Evolutionary conservation across 768 basidiomycete genomes (phyloP).

Genomic region (Leccinum arenicola): DNA sequence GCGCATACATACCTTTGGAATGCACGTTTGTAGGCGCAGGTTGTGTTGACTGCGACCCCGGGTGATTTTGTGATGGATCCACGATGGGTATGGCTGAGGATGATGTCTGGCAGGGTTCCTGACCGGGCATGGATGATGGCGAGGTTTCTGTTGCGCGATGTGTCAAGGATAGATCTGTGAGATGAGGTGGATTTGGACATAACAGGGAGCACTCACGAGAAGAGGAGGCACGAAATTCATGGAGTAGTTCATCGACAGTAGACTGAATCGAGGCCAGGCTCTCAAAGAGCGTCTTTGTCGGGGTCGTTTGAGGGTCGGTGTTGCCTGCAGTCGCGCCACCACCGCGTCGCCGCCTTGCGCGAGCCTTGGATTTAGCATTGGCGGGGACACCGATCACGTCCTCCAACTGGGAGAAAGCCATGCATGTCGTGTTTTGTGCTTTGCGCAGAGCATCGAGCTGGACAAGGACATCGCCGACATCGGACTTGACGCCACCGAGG

Average conservation of each 20-base stretch:
- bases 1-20: constrained; percentile 5
- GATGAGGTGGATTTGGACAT: not conserved
- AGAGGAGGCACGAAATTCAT: not conserved
- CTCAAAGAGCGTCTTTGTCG: constrained; percentile 8
- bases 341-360: not conserved
- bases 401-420: constrained; percentile 13
- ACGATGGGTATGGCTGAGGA: not conserved
- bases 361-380: not conserved
- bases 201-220: constrained; percentile 10
- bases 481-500: constrained; percentile 6
- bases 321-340: not conserved
- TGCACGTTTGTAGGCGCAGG: not conserved
- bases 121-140: not conserved
- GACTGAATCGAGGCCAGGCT: constrained; percentile 20
- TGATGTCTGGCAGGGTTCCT: not conserved
- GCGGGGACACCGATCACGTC: constrained; percentile 10
- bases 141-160: not conserved
- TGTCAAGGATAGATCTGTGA: not conserved
- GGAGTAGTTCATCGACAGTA: constrained; percentile 21
- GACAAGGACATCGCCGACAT: constrained; percentile 15
- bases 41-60: not conserved
- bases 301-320: not conserved
- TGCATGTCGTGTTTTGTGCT: constrained; percentile 11
- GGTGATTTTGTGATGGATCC: not conserved
- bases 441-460: constrained; percentile 16